Percentiles rank a stretch among this genome's conserved stretches.
phyloP scores from a whole-genome alignment of 2,329 filamentous ascomycete genomes.

The Fusarium subtropicale region DNA sequence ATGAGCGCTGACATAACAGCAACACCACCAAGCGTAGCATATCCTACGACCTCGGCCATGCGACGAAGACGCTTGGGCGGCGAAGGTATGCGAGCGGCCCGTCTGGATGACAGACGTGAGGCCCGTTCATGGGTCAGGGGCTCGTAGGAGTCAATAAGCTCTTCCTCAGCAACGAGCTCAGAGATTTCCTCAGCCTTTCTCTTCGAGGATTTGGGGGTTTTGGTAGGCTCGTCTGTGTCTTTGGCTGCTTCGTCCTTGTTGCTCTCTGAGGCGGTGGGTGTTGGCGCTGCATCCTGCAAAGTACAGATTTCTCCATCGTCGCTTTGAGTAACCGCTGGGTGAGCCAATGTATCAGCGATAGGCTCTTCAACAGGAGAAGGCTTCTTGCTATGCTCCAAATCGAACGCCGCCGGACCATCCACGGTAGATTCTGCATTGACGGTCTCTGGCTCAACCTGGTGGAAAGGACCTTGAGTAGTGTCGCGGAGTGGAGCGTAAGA shows the following conservation, averaged over 20 bases:
- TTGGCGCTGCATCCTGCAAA: neutral
- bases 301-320: neutral
- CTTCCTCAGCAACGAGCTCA: conserved; percentile 29
- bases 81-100: conserved; percentile 1
- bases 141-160: neutral
- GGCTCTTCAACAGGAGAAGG: neutral
- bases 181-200: conserved; percentile 49
- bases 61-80: conserved; percentile 51
- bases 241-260: neutral
- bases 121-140: neutral
- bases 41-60: conserved; percentile 53
- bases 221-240: neutral
- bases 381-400: conserved; percentile 48
- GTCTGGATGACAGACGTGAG: neutral
- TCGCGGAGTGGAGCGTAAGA: conserved; percentile 53
- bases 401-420: conserved; percentile 50
- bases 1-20: conserved; percentile 57
- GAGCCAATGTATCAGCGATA: neutral
- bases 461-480: conserved; percentile 23
- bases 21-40: conserved; percentile 53
- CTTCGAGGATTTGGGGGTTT: conserved; percentile 31
- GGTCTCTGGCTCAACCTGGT: conserved; percentile 10
- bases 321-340: conserved; percentile 2
- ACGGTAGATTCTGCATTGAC: conserved; percentile 9
- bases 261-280: neutral